A percentile compares a stretch with the other conserved stretches of the same genome.
Conservation (phyloP, 1,139 yeast genomes). For the Saccharomyces hybrid region DNA sequence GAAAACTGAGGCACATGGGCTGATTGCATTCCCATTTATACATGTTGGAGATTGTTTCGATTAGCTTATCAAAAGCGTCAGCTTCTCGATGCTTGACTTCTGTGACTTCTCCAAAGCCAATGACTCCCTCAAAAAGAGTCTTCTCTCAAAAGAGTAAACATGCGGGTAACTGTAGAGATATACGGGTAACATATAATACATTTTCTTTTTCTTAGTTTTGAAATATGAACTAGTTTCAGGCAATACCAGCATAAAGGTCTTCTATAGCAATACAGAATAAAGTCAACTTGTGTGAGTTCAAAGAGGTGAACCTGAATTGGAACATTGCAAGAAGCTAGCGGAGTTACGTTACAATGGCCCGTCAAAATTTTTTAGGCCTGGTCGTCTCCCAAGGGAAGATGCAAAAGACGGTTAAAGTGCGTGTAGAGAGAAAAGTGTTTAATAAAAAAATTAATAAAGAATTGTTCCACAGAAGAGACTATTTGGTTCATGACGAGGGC, state of each 20-base stretch:
- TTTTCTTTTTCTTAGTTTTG: not conserved
- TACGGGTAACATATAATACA: too few species aligned
- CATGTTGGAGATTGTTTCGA: slow-evolving; percentile 1
- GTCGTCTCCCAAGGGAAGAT: slow-evolving; percentile 94
- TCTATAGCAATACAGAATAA: not conserved
- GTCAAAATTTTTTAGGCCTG: slow-evolving; percentile 85
- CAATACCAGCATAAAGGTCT: not conserved
- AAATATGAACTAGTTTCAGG: not conserved
- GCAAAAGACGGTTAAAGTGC: slow-evolving; percentile 91
- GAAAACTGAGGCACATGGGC: not conserved
- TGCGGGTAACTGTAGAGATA: not conserved
- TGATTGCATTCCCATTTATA: not conserved
- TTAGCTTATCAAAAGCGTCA: not conserved
- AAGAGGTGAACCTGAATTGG: not conserved
- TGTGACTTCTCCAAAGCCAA: not conserved
- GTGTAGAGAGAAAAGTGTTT: slow-evolving; percentile 67
- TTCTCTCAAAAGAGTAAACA: not conserved
- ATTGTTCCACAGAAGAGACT: slow-evolving; percentile 71
- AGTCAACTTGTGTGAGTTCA: not conserved
- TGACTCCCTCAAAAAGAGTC: not conserved
- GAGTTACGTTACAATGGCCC: slow-evolving; percentile 48
- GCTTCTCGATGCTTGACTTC: not conserved
- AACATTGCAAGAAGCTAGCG: not conserved
- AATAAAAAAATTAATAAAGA: slow-evolving; percentile 70
- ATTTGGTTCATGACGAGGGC: slow-evolving; percentile 89